Evolutionary conservation across 768 basidiomycete genomes (phyloP).

Genomic region (Cantharellus anzutake): DNA sequence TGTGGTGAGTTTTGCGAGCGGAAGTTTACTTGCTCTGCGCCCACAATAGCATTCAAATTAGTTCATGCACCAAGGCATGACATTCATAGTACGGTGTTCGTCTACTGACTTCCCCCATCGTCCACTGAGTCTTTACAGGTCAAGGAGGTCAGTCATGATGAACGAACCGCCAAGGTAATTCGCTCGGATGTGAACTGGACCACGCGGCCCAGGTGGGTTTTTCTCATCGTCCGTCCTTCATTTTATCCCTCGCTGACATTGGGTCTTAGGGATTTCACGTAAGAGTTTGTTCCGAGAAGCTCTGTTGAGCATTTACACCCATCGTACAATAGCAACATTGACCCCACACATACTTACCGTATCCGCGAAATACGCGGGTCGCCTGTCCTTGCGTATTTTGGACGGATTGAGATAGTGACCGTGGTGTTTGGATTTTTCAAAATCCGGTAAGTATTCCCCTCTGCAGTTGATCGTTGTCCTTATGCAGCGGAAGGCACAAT

Average conservation of each 20-base stretch:
- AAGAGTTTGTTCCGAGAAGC: slow-evolving; percentile 11
- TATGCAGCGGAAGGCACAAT: slow-evolving; percentile 10
- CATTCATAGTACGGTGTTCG: slow-evolving; percentile 41
- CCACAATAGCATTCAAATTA: slow-evolving; percentile 12
- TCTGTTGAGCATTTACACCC: too few relatives aligned
- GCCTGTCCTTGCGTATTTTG: slow-evolving; percentile 43
- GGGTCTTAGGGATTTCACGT: slow-evolving; percentile 52
- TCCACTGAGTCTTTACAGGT: slow-evolving; percentile 25
- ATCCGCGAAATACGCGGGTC: slow-evolving; percentile 45
- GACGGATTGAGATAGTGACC: slow-evolving; percentile 44
- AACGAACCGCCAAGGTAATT: slow-evolving; percentile 46
- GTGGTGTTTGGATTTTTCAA: slow-evolving; percentile 77
- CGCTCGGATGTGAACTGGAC: slow-evolving; percentile 71
- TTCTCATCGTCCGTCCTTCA: background rate
- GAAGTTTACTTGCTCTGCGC: background rate
- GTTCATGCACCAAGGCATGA: slow-evolving; percentile 79
- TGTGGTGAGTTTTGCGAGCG: slow-evolving; percentile 29
- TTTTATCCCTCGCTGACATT: background rate
- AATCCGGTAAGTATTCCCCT: slow-evolving; percentile 28
- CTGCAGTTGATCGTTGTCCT: background rate
- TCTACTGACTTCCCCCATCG: background rate
- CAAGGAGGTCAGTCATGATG: slow-evolving; percentile 64
- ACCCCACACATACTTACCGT: slow-evolving; percentile 57
- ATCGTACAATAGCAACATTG: slow-evolving; percentile 35
- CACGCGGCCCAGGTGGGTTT: slow-evolving; percentile 41